Evolutionary conservation across 164 flowering plant species (phyloP).

Genomic region (Vitis cinerea): DNA sequence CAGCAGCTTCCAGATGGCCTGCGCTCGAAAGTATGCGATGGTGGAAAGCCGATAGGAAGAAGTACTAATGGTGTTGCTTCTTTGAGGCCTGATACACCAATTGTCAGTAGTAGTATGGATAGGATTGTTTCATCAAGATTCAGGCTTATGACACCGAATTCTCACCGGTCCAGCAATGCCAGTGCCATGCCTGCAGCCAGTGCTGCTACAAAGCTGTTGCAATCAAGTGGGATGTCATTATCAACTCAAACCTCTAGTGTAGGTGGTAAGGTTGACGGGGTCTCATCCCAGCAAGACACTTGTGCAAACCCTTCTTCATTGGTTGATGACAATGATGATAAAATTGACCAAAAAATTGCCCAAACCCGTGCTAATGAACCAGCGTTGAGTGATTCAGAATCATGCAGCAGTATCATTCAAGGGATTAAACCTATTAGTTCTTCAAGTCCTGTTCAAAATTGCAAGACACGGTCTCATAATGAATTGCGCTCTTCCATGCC

Average conservation of each 20-base stretch:
- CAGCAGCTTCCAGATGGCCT: background rate
- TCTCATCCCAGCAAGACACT: background rate
- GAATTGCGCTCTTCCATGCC: constrained; percentile 20
- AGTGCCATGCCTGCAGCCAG: constrained; percentile 6
- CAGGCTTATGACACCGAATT: constrained; percentile 2
- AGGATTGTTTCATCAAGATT: constrained; percentile 10
- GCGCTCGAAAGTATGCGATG: background rate
- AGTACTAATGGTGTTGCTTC: background rate
- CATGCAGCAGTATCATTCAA: background rate
- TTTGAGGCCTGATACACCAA: constrained; percentile 27
- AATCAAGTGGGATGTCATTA: constrained; percentile 17
- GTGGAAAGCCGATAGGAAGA: constrained; percentile 1
- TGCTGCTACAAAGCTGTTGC: constrained; percentile 33
- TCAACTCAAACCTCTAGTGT: background rate
- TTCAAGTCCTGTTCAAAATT: background rate
- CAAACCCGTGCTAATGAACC: background rate
- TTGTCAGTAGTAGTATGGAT: constrained; percentile 8
- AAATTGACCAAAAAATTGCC: background rate
- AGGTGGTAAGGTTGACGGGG: background rate
- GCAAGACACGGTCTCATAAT: constrained; percentile 8
- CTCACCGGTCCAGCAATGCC: constrained; percentile 2
- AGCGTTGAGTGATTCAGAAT: background rate
- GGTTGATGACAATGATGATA: constrained; percentile 1
- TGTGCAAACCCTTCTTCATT: background rate
- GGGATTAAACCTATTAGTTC: constrained; percentile 4